Percentiles rank a stretch among this genome's conserved stretches.
phyloP scores from a whole-genome alignment of 1,284 basidiomycete genomes.

The Inonotus hispidus region DNA sequence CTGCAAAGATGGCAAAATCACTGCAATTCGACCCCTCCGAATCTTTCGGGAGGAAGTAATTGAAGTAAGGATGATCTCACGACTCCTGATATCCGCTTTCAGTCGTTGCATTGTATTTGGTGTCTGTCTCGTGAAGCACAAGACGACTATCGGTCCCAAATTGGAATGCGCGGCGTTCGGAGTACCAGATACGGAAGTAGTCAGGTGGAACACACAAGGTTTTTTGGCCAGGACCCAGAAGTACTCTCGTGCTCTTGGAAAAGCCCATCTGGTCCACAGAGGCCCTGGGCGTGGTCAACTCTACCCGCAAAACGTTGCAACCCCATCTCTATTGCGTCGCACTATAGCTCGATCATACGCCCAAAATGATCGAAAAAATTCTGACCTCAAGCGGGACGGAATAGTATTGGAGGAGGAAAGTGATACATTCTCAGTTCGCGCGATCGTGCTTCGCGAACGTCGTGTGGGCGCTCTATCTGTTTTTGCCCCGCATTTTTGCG shows the following conservation, averaged over 20 bases:
- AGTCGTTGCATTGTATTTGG: not conserved
- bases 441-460: not conserved
- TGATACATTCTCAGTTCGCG: not conserved
- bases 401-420: not conserved
- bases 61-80: not conserved
- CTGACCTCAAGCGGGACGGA: not conserved
- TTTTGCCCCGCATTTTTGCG: constrained; percentile 7
- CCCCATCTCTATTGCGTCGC: not conserved
- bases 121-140: not conserved
- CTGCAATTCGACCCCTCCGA: not conserved
- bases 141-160: not conserved
- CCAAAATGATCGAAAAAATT: not conserved
- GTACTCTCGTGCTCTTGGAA: not conserved
- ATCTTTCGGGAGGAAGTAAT: not conserved
- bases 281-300: not conserved
- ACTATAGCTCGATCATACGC: not conserved
- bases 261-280: not conserved
- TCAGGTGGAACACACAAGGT: not conserved
- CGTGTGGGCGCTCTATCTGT: not conserved
- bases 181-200: not conserved
- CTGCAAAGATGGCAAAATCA: not conserved
- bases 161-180: not conserved
- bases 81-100: not conserved
- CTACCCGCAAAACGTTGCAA: not conserved
- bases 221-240: not conserved